Conservation (phyloP, 2,329 filamentous ascomycete genomes). For the Thielaviopsis musarum region DNA sequence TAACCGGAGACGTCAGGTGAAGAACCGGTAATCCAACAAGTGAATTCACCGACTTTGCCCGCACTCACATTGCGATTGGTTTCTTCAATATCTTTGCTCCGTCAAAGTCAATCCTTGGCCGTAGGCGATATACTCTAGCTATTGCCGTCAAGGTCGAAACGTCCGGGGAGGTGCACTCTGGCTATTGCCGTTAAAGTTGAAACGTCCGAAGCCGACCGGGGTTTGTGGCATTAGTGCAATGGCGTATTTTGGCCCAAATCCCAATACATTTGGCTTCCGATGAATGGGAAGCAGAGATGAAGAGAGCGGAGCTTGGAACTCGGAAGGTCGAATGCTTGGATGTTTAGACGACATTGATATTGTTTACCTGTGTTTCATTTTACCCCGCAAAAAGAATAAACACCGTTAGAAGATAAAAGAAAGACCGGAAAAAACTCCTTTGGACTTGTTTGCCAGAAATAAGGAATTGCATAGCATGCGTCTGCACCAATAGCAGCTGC, state of each 20-base stretch:
- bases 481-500: neutral
- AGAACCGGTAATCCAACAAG: too few relatives aligned
- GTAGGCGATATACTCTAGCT: neutral
- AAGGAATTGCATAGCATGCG: neutral
- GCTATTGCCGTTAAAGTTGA: neutral
- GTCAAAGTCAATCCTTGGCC: neutral
- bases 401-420: neutral
- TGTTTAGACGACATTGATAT: neutral
- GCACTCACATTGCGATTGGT: too few relatives aligned
- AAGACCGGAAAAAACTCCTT: neutral
- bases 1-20: too few relatives aligned
- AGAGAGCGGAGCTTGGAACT: neutral
- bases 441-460: neutral
- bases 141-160: neutral
- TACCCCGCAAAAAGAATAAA: neutral
- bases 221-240: neutral
- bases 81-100: neutral
- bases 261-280: neutral
- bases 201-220: neutral
- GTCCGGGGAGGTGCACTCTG: neutral
- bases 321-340: neutral
- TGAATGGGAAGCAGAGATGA: neutral
- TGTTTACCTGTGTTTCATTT: neutral
- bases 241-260: neutral
- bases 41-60: too few relatives aligned